Evolutionary conservation across 768 basidiomycete genomes (phyloP), one percentile per base, ranked within the genome.

Genomic region (Hypholoma fasciculare): DNA sequence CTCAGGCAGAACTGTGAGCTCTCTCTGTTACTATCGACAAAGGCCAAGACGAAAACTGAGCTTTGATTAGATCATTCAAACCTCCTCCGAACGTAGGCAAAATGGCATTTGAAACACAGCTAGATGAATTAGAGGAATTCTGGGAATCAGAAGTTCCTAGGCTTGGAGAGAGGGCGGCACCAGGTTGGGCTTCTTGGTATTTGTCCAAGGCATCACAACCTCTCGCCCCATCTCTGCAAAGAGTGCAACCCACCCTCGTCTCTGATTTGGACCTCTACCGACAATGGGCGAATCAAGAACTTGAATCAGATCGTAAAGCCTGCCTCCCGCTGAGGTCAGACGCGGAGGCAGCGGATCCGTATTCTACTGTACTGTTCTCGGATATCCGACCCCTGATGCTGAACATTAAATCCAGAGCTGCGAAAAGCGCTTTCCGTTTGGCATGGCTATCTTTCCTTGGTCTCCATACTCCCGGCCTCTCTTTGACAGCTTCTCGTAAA

Each of bases 71-170:
- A 48, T 77, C 79, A 4, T 92, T 88, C 61, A 74, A 82, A 58
- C 55, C 76, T 20, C 90, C 90, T 0, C 69, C 75, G 23, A 65
- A 67, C n/a, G 65, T 89, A 1, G 64, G 65, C 39, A 70, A 68
- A 44, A 61, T 74, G 48, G 71, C 87, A 26, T 74, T 86, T 36
- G 72, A 79, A 19, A 66, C 62, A 4, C 82, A 80, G 52, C 72
- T 93, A 3, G 78, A 82, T 54, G 74, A 78, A 14, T 76, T 94
- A 4, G 91, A 92, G 72, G 83, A 85, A 52, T 94, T 90, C 67
- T 94, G 92, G 92, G 92, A 94, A 51, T 84, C 88, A 4, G 92
- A 93, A 70, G 74, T 72, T 9, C 85, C 86, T n/a, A 86, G 92
- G n/a, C 69, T 86, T 8, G 90, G 91, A 27, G 92, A 94, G 66